These are phyloP conservation scores for Crotalaria pallida DNA, from an alignment of 306 rosid species.

Conservation along the genomic window DNA sequence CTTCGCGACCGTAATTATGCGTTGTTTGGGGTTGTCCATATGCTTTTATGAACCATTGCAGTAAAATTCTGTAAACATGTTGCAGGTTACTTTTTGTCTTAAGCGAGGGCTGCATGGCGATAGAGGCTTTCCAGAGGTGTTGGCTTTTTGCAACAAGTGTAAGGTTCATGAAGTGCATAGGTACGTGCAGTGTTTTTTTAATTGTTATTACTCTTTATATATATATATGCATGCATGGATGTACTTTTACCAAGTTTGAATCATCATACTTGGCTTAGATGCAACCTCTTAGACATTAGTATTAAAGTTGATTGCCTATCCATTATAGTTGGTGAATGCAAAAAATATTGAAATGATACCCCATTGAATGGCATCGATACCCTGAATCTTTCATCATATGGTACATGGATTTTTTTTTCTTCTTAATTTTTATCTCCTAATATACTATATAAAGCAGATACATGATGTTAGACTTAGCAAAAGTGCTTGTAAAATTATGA, in stretches of 20 bases:
- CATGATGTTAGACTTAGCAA: not conserved
- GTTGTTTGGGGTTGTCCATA: not conserved
- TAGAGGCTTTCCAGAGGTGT: conserved; percentile 22
- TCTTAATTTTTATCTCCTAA: not conserved
- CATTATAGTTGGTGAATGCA: not conserved
- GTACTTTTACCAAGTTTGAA: not conserved
- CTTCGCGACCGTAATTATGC: too few relatives aligned
- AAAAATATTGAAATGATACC: not conserved
- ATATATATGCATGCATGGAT: not conserved
- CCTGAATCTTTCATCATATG: not conserved
- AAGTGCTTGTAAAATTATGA: not conserved
- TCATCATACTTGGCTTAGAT: not conserved
- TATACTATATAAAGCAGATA: not conserved
- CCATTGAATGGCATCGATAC: not conserved
- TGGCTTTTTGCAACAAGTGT: conserved; percentile 29
- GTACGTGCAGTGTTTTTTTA: conserved; percentile 17
- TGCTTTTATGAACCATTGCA: not conserved
- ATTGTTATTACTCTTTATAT: too few relatives aligned
- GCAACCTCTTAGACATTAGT: not conserved
- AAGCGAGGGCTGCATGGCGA: conserved; percentile 27
- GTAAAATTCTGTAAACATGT: not conserved
- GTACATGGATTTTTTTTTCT: not conserved
- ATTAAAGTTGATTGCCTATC: not conserved
- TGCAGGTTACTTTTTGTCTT: conserved; percentile 35
- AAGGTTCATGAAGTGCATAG: conserved; percentile 22